A percentile compares a stretch with the other conserved stretches of the same genome.
These are phyloP conservation scores for Priceomyces melissophilus DNA, from an alignment of 805 yeast genomes.

Conservation along the genomic window DNA sequence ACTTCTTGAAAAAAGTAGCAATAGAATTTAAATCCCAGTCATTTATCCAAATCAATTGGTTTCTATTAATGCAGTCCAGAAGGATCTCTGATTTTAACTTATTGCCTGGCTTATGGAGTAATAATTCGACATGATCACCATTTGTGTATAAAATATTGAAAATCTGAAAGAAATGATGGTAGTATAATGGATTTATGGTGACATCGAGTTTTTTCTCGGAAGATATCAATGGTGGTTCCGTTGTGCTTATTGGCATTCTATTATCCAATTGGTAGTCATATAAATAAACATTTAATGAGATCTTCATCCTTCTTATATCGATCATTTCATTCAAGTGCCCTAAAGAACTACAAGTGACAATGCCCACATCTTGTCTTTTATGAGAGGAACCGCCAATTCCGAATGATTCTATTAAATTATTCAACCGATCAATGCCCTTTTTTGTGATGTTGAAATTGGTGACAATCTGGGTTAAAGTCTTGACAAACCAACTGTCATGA, in stretches of 20 bases:
- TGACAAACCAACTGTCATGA: slow-evolving; percentile 87
- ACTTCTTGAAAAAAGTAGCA: slow-evolving; percentile 43
- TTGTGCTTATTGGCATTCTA: slow-evolving; percentile 11
- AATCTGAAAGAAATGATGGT: slow-evolving; percentile 48
- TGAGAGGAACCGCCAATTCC: slow-evolving; percentile 8
- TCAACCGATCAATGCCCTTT: slow-evolving; percentile 25
- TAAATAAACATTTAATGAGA: slow-evolving; percentile 70
- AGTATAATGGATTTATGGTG: slow-evolving; percentile 18
- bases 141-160: slow-evolving; percentile 46
- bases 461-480: slow-evolving; percentile 70
- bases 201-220: slow-evolving; percentile 17
- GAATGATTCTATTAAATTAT: slow-evolving; percentile 24
- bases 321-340: slow-evolving; percentile 56
- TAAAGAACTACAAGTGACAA: slow-evolving; percentile 46
- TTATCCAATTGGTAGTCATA: slow-evolving; percentile 56
- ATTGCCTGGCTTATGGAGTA: slow-evolving; percentile 58
- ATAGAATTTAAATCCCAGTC: slow-evolving; percentile 57
- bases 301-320: slow-evolving; percentile 74
- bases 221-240: slow-evolving; percentile 18
- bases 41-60: slow-evolving; percentile 50
- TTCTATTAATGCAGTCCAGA: slow-evolving; percentile 48
- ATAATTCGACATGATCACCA: slow-evolving; percentile 40
- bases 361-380: slow-evolving; percentile 1
- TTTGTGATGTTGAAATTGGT: slow-evolving; percentile 51
- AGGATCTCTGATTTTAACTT: slow-evolving; percentile 43